phyloP scores from a whole-genome alignment of 192 early-diverging fungal species.

The Coemansia sp. region DNA sequence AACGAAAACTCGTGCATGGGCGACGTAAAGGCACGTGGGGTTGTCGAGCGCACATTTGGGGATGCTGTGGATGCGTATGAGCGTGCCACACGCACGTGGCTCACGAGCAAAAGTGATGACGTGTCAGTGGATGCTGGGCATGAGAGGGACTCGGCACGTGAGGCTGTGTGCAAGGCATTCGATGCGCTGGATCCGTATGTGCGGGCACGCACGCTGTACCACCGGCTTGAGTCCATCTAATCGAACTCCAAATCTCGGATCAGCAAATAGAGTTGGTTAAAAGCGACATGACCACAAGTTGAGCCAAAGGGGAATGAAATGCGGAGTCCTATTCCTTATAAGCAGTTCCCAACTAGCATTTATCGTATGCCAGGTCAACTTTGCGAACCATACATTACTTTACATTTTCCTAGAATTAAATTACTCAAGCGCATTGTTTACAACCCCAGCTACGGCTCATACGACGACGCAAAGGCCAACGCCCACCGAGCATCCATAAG shows the following conservation, averaged over 20 bases:
- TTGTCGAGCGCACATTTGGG: slow-evolving; percentile 29
- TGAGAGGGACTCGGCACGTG: slow-evolving; percentile 25
- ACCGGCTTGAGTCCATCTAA: slow-evolving; percentile 41
- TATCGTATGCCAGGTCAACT: not conserved
- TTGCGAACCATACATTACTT: not conserved
- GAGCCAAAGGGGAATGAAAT: too few species aligned
- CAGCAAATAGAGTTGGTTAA: too few species aligned
- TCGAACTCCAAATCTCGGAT: slow-evolving; percentile 3
- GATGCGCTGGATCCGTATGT: slow-evolving; percentile 56
- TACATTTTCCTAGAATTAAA: too few species aligned
- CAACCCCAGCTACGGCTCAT: not conserved
- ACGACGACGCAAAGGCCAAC: slow-evolving; percentile 67
- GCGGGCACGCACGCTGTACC: slow-evolving; percentile 53
- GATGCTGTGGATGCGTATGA: slow-evolving; percentile 49
- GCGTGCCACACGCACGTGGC: slow-evolving; percentile 53
- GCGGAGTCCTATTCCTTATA: too few species aligned
- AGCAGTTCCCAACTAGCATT: too few species aligned
- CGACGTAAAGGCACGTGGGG: slow-evolving; percentile 47
- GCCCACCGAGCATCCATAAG: slow-evolving; percentile 90
- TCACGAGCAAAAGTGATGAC: slow-evolving; percentile 9
- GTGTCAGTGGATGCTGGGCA: slow-evolving; percentile 1
- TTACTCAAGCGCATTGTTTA: not conserved
- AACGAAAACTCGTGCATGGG: slow-evolving; percentile 56
- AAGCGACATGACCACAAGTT: too few species aligned
- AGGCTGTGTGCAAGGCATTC: slow-evolving; percentile 38